Evolutionary conservation across 2,329 filamentous ascomycete genomes (phyloP), one percentile per base, ranked within the genome.

Genomic region (Ceratocystiopsis sp.): DNA sequence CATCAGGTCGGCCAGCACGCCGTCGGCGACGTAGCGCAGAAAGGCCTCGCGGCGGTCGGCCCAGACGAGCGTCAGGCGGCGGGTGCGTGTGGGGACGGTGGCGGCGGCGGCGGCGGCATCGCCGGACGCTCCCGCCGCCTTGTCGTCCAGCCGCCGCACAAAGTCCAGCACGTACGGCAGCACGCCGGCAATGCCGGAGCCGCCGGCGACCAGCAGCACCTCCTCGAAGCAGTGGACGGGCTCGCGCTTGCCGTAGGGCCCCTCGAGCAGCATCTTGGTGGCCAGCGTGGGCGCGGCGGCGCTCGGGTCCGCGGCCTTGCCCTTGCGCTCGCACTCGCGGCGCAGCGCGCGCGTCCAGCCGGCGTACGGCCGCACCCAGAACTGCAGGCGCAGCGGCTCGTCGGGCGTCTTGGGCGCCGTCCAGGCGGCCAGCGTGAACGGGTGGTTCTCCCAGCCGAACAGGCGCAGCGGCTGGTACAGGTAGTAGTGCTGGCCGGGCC

Each of bases 381-480:
- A 51, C 13, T 43, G 37, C 13, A 50, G 45, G 21, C 41, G 45
- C 12, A 45, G 35, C 15, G 41, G 42, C 16, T 45, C 45, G 33
- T 18, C 25, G 16, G 18, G 11, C 43, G 33, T n/a, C 16, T 14
- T 17, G 13, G 7, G 19, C n/a, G 6, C 34, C 16, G 11, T 34
- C 46, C 43, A 50, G 40, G 25, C 13, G 1, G 63, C 63, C 12
- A 69, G 60, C 0, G 67, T 69, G 42, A 70, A 70, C 0, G 67
- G 67, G 38, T 70, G 67, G 45, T 63, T 68, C 45, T 70, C 65
- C 67, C 67, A 70, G 42, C 59, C 60, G 1, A 56, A 52, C 13
- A 53, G 44, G 18, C 58, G 58, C 40, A 62, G 56, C 5, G 68
- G 57, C 8, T 65, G 54, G 40, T 64, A 61, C 1, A 69, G 48